Evolutionary conservation across 192 early-diverging fungal genomes (phyloP), one percentile per base, ranked within the genome.

Genomic region (Podila clonocystis): DNA sequence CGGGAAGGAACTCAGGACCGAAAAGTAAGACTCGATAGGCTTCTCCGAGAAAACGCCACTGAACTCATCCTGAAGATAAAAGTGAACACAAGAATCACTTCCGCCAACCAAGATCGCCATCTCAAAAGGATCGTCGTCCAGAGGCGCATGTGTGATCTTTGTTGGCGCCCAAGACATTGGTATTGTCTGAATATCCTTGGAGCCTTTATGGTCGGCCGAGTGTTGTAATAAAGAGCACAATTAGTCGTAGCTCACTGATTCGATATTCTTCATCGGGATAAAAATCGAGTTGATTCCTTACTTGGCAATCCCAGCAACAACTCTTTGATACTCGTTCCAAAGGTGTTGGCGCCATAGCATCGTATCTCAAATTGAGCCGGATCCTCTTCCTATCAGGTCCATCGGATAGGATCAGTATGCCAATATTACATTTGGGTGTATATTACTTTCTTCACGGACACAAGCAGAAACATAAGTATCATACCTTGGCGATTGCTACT

Each of bases 121-220:
- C 55, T 80, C 77, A 36, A 80, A 80, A 1, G 77, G 77, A 59
- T 80, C 71, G 13, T 73, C 66, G 15, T 80, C 77, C 48, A 73
- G 15, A 33, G 77, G 77, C 0, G 66, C 45, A 15, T 80, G 77
- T 17, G 68, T 69, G 17, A 80, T 80, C 58, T 80, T 80, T 26
- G 77, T 80, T 4, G 77, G 77, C 7, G 77, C 77, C 77, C 77
- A 80, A 4, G 65, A 28, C 4, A 80, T 11, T 1, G 77, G 66
- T n/a, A 73, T 65, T 6, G 66, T 50, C 11, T 80, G 77, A n/a
- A 80, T 38, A 49, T 80, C 77, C 19, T 60, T 80, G 2, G 71
- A 68, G 26, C 26, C 77, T 80, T 17, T 45, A 5, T 49, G 1
- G 0, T n/a, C 0, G 1, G 0, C 12, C 0, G 38, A 48, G 34